Evolutionary conservation across 2,329 filamentous ascomycete species (phyloP).

Genomic region (Trichoderma brevicompactum): DNA sequence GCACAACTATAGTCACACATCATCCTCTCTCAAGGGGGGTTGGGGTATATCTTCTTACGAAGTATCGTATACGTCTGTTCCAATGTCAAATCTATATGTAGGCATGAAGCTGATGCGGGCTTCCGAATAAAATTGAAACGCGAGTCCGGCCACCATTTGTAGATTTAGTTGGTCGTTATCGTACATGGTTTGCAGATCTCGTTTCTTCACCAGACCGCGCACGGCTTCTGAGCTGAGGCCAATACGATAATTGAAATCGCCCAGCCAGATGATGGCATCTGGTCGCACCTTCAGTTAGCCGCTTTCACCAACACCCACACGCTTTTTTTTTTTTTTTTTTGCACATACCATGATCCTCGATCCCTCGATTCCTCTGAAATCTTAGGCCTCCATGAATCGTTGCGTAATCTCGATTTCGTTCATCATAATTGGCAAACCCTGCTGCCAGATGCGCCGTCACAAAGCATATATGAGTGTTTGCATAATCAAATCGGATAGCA

Average conservation of each 20-base stretch:
- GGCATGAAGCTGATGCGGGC: conserved; percentile 85
- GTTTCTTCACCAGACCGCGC: conserved; percentile 70
- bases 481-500: conserved; percentile 93
- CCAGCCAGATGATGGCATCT: conserved; percentile 87
- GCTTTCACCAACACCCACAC: not conserved
- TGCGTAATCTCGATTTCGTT: conserved; percentile 89
- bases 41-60: conserved; percentile 64
- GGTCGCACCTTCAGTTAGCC: not conserved
- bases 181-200: conserved; percentile 78
- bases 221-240: conserved; percentile 80
- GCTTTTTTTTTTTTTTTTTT: not conserved
- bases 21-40: not conserved
- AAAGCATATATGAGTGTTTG: conserved; percentile 90
- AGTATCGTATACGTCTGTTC: conserved; percentile 86
- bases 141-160: conserved; percentile 91
- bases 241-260: conserved; percentile 98
- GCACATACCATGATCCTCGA: conserved; percentile 79
- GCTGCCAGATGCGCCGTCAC: conserved; percentile 96
- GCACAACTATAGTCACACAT: conserved; percentile 3
- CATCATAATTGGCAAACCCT: conserved; percentile 95
- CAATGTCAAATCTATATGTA: conserved; percentile 94
- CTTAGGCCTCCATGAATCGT: conserved; percentile 85
- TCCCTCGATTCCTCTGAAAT: conserved; percentile 88
- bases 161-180: conserved; percentile 95
- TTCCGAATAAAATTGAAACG: conserved; percentile 92